Base-by-base conservation (phyloP, 805 yeast species). In the Cyberlindnera galapagoensis region DNA sequence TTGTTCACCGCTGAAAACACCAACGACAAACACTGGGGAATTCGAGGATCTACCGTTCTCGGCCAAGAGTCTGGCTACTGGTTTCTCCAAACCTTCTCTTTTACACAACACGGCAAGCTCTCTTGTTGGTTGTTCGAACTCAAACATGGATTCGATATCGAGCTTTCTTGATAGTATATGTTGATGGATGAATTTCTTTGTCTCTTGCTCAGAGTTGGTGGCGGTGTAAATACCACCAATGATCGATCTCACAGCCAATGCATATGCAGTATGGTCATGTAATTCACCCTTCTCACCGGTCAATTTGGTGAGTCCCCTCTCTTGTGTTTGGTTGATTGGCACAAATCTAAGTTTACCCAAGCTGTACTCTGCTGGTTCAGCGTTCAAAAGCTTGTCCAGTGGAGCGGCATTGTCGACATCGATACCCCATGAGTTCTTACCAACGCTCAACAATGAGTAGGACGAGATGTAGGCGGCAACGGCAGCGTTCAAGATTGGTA, bases 21-120 rank as follows among this genome's bases (percentile, higher is more conserved):
- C 97, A 21, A 90, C 94, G 10, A 90, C 81, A 47, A 74, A 92
- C 23, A 87, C 80, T 16, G 98, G 94, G 28, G 82, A 76, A 37
- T 74, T 70, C 3, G 95, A 76, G 49, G 69, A 65, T 59, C 98
- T 74, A 57, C 99, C 99, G 18, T 95, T 82, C 60, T 92, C 99
- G 21, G 95, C 88, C 35, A 92, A 63, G 38, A 92, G 69, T 53
- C 94, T 76, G 28, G 87, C 78, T 5, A 81, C 71, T 18, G 97
- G 96, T 14, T 74, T 70, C 31, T 71, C 71, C 43, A 90, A 66
- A 10, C 74, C 72, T 52, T 88, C 81, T 42, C 88, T 76, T 35
- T 74, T 78, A 51, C 95, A 78, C 30, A 92, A 62, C 38, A 76
- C 72, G 2, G 85, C 71, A 38, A 92, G 67, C 54, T 88, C 92